Base-by-base conservation (phyloP, 1,284 basidiomycete species). In the Marasmius sp. region DNA sequence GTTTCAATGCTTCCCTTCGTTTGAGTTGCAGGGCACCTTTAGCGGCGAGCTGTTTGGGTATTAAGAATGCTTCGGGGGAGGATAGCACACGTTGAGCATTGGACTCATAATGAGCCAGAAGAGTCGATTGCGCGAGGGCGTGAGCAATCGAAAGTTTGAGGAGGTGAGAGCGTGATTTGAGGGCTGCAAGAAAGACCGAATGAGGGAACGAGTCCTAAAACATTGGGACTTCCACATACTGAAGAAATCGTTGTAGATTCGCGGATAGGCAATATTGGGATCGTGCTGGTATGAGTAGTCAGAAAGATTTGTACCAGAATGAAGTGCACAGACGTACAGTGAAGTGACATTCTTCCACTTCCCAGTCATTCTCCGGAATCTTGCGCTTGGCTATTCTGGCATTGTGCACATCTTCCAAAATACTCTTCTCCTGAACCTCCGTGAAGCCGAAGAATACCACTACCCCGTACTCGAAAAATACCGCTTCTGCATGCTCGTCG, bases 191-290 rank as follows among this genome's bases (percentile, higher is more conserved):
- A 49, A 51, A 53, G 22, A 47, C 22, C 34, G 61, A 16, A 10
- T 54, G 2, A 45, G 16, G 41, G 14, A 34, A 43, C 34, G 22
- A 51, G 67, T 20, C 69, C 38, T 22, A 27, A 52, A 20, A 59
- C 7, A 33, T 1, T 57, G 49, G n/a, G 43, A 57, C 20, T 20
- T 20, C 11, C 45, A 78, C 86, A 66, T 69, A 91, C 89, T 95
- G 78, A 95, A 95, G 74, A 95, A 94, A 73, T 95, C 93, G 66
- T 95, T 94, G 75, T 93, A 93, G 69, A 97, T 94, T 61, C 91
- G 86, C 47, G 90, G 94, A 70, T 89, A 95, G 20, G 85, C 82
- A n/a, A 94, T 93, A 54, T 89, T 79, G 1, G 90, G 85, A 69
- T 98, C 95, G 72, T 96, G 93, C 91, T 94, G 64, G 57, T 27